Evolutionary conservation across 2,329 filamentous ascomycete species (phyloP), one percentile per base, ranked within the genome.

Genomic region (Fusarium virguliforme): DNA sequence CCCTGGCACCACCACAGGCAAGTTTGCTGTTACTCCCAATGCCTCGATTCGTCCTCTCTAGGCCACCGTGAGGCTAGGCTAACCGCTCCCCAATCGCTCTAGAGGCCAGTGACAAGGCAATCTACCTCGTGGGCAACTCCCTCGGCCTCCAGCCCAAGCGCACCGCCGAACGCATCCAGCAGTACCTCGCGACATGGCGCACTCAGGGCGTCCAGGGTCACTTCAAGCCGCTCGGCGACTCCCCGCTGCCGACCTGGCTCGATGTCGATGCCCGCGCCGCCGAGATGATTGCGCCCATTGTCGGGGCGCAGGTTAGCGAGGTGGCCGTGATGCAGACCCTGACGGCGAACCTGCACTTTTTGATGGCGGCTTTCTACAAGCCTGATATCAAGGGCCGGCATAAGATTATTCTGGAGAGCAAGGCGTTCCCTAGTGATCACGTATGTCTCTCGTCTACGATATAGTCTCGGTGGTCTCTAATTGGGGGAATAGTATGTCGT

Each of bases 61-160:
- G 18, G 18, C 18, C 15, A 18, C 40, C 26, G 12, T 12, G 2
- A 26, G 3, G 24, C 30, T 60, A 26, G 3, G 24, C 30, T 60
- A 50, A 43, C 9, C 12, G 4, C 28, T 22, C 9, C 18, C 51
- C 64, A 32, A 65, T 22, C 30, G 13, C 18, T 46, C 22, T 28
- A 72, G 68, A 55, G 10, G 30, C 51, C 63, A 51, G 63, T 30
- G 68, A 74, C 40, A 55, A 67, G 41, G 65, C 86, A 62, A 90
- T 92, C 60, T 97, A 97, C 79, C 88, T 97, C 59, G 94, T 93
- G 71, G 94, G 94, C 61, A 96, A 97, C 82, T 96, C 93, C 0
- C 86, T 97, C 2, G 94, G 94, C 43, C 86, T 94, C 13, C 94
- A 96, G 78, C 93, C 94, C 43, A 88, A 86, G 63, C 78, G 79